Percentiles rank a stretch among this genome's conserved stretches.
These are phyloP conservation scores for Cronartium quercuum DNA, from an alignment of 1,284 basidiomycete species.

Conservation along the genomic window DNA sequence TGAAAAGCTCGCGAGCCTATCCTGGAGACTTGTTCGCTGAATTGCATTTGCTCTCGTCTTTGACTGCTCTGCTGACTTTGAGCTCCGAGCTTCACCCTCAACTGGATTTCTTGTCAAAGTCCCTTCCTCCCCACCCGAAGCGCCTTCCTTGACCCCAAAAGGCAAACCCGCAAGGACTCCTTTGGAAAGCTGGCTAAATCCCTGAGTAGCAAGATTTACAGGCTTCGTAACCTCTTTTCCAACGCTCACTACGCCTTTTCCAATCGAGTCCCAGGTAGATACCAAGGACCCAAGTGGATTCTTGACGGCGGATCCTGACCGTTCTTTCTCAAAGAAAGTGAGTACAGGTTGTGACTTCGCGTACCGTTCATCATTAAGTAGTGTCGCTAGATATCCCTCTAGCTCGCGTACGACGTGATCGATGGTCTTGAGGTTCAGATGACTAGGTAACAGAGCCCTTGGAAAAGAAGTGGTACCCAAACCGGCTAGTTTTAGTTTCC, in stretches of 20 bases:
- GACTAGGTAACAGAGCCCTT: constrained; percentile 32
- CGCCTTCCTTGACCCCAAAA: not conserved
- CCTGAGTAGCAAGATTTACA: constrained; percentile 24
- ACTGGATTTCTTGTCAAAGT: not conserved
- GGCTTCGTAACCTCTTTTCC: constrained; percentile 33
- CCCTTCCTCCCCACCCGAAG: not conserved
- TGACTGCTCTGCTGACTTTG: not conserved
- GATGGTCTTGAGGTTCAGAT: constrained; percentile 24
- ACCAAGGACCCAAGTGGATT: not conserved
- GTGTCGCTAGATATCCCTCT: constrained; percentile 20
- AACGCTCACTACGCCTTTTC: constrained; percentile 30
- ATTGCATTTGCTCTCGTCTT: not conserved
- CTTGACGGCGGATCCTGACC: constrained; percentile 10
- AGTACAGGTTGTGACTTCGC: constrained; percentile 30
- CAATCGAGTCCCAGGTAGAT: constrained; percentile 21
- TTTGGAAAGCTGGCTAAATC: constrained; percentile 25
- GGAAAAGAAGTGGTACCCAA: constrained; percentile 33
- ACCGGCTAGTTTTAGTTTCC: constrained; percentile 18
- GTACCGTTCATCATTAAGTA: constrained; percentile 32
- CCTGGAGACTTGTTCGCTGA: not conserved
- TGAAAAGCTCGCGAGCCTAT: not conserved
- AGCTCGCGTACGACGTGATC: constrained; percentile 24
- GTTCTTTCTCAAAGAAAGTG: constrained; percentile 30
- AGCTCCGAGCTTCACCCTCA: not conserved
- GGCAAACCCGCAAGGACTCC: constrained; percentile 27